Conservation (phyloP, 2,329 filamentous ascomycete genomes). For the Sclerotinia spermophila region DNA sequence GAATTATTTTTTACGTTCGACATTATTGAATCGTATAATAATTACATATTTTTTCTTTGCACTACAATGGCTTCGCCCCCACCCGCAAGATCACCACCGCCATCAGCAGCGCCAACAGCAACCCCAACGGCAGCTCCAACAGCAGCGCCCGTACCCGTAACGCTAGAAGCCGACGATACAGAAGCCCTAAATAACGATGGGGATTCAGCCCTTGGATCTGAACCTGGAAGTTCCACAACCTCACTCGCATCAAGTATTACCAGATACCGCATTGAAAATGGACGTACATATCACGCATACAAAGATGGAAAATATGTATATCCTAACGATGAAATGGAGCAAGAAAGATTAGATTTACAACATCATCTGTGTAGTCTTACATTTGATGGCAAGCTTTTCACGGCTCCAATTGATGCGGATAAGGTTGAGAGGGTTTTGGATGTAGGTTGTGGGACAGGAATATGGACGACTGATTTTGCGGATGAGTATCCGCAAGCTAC, state of each 20-base stretch:
- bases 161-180: slow-evolving; percentile 7
- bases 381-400: background rate
- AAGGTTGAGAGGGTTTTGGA: slow-evolving; percentile 11
- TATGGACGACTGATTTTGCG: slow-evolving; percentile 16
- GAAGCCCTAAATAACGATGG: background rate
- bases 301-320: slow-evolving; percentile 36
- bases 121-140: background rate
- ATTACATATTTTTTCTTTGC: background rate
- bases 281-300: slow-evolving; percentile 41
- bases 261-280: slow-evolving; percentile 40
- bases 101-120: background rate
- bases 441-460: slow-evolving; percentile 15
- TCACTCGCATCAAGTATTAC: slow-evolving; percentile 37
- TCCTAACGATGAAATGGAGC: slow-evolving; percentile 56
- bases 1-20: background rate
- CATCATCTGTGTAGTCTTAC: slow-evolving; percentile 27
- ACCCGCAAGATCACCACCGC: background rate
- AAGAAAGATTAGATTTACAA: slow-evolving; percentile 44
- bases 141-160: slow-evolving; percentile 1
- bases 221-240: slow-evolving; percentile 18
- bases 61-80: background rate
- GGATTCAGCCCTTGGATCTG: slow-evolving; percentile 10
- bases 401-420: background rate
- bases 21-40: background rate
- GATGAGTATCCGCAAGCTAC: slow-evolving; percentile 10